Percentiles rank a stretch among this genome's conserved stretches.
phyloP scores from a whole-genome alignment of 2,329 filamentous ascomycete genomes.

The Xylariales sp. region DNA sequence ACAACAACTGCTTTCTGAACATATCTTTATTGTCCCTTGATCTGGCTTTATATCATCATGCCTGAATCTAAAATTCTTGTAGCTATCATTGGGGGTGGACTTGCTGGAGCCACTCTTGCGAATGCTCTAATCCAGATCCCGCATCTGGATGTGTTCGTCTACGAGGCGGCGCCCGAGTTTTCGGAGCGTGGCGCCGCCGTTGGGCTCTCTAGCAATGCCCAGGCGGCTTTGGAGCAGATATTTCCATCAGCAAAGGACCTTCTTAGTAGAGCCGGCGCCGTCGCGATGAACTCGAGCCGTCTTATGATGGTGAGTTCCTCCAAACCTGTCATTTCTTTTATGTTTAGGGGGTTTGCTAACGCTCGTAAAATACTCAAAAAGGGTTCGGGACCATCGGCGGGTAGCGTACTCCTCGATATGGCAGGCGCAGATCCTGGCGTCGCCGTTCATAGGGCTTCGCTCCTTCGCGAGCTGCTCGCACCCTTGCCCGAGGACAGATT shows the following conservation, averaged over 20 bases:
- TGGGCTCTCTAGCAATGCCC: conserved; percentile 11
- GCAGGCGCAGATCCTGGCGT: conserved; percentile 8
- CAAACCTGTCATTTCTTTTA: neutral
- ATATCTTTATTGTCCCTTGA: too few relatives aligned
- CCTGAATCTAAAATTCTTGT: conserved; percentile 12
- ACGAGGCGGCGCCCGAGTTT: conserved; percentile 16
- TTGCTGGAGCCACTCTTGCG: conserved; percentile 14
- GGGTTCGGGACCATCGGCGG: conserved; percentile 11
- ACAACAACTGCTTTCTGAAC: too few relatives aligned
- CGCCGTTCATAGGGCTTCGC: conserved; percentile 15
- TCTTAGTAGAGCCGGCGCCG: conserved; percentile 12
- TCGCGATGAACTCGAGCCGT: conserved; percentile 10
- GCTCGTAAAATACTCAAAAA: too few relatives aligned
- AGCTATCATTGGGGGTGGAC: conserved; percentile 18
- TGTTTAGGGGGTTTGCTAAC: neutral
- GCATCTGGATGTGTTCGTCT: conserved; percentile 16
- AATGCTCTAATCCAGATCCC: conserved; percentile 12
- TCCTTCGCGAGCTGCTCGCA: conserved; percentile 14
- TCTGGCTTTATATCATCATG: neutral
- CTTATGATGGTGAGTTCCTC: conserved; percentile 5
- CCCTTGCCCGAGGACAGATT: conserved; percentile 10
- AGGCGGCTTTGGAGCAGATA: conserved; percentile 11
- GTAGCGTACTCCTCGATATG: conserved; percentile 11
- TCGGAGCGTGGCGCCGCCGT: conserved; percentile 18
- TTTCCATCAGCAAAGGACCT: conserved; percentile 7